Evolutionary conservation across 2,329 filamentous ascomycete species (phyloP), one percentile per base, ranked within the genome.

Genomic region (Pseudogymnoascus sp.): DNA sequence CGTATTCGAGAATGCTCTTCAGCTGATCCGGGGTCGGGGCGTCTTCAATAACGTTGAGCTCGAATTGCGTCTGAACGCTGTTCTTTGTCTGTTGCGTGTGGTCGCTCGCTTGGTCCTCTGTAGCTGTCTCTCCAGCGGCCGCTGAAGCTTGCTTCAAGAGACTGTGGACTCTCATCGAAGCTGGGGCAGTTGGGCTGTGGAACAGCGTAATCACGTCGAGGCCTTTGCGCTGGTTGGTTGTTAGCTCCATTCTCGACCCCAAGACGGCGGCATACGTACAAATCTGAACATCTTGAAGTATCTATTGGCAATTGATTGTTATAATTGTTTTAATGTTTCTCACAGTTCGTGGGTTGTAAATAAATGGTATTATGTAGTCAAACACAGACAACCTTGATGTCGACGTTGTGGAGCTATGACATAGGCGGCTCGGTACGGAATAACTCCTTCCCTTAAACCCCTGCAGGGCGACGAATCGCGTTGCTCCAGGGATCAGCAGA

Each of bases 181-280:
- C 82, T 21, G 89, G 84, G 62, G 84, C 84, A 70, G 82, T 83
- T 64, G 93, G 85, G 76, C 90, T 90, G 84, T 97, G 93, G 82
- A 97, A 99, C 81, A 99, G 88, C 66, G 93, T 97, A 74, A 97
- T 86, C 69, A 96, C 90, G 80, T 97, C 93, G 76, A 90, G 84
- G 69, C 89, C 84, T 82, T 91, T 93, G 78, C 82, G 84, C 89
- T 92, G 72, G 63, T 44, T 38, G 34, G 59, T 6, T 38, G 59
- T 60, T 40, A 60, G 59, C 38, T 40, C 59, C 36, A 16, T n/a
- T 8, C 38, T 18, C 38, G 38, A 16, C n/a, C 25, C 23, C 18
- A 25, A n/a, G 6, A 40, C 23, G 5, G 14, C 1, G 14, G 28
- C 38, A 10, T 21, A 68, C 72, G 66, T 69, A 74, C 73, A 59